Evolutionary conservation across 2,329 filamentous ascomycete genomes (phyloP), one percentile per base, ranked within the genome.

Genomic region (Nemania diffusa): DNA sequence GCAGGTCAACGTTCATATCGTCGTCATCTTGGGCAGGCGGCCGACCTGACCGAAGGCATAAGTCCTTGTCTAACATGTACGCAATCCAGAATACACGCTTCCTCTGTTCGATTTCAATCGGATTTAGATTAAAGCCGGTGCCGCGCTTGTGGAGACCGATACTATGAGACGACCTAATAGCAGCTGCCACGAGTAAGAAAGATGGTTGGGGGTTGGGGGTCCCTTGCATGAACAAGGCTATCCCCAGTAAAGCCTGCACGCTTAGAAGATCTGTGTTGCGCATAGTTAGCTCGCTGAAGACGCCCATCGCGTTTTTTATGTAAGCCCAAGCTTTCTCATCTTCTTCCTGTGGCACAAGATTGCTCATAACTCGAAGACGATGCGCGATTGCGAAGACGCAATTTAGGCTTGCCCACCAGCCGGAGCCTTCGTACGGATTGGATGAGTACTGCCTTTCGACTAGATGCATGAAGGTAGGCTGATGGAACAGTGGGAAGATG

Each of bases 361-460:
- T 96, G 82, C 93, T 97, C 94, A 97, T 97, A 24, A 97, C 93
- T 11, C 96, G 91, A 75, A 99, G 84, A 46, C 96, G 88, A 77
- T 97, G 93, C 5, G 95, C 92, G 72, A 97, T 97, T n/a, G 95
- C 96, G 63, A 99, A 82, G 1, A 92, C 93, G 66, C 97, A 91
- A 74, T 99, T 99, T 74, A 99, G 85, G 79, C 94, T 97, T 5
- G 96, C 96, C 95, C 96, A 99, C 96, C 96, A 99, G 2, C 96
- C 96, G 5, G 94, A 97, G 29, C 95, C 94, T 77, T 97, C 91
- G 72, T 97, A 98, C 0, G 95, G 95, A 72, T 98, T 92, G 57
- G 90, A 84, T 0, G 94, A 97, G 79, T 98, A 99, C 78, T 98
- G 95, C 73, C 92, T 90, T 76, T 98, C 94, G 34, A 97, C 94